Percentiles rank a stretch among this genome's conserved stretches.
Evolutionary conservation across 495 filamentous ascomycete genomes (phyloP).

Genomic region (Penicillium crystallinum): DNA sequence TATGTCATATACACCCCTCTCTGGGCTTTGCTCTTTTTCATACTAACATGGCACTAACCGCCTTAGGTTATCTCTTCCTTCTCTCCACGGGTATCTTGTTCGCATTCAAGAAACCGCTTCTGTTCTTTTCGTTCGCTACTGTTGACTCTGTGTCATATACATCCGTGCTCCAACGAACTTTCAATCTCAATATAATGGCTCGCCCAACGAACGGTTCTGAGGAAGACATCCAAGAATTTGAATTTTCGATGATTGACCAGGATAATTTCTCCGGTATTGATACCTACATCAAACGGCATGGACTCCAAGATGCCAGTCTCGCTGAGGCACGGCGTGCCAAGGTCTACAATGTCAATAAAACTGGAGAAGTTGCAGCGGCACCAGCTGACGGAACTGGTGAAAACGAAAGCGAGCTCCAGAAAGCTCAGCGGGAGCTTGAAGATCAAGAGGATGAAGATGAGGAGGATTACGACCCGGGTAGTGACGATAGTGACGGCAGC

Average conservation of each 20-base stretch:
- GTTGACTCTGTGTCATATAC: slow-evolving; percentile 85
- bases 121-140: slow-evolving; percentile 74
- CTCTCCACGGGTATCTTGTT: slow-evolving; percentile 81
- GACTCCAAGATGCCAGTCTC: slow-evolving; percentile 86
- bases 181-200: slow-evolving; percentile 79
- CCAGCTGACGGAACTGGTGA: slow-evolving; percentile 34
- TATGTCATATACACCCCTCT: slow-evolving; percentile 25
- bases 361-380: slow-evolving; percentile 39
- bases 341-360: slow-evolving; percentile 64
- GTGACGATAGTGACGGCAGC: slow-evolving; percentile 67
- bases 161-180: slow-evolving; percentile 83
- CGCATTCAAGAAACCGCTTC: slow-evolving; percentile 90
- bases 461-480: slow-evolving; percentile 84
- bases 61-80: slow-evolving; percentile 78
- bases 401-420: slow-evolving; percentile 56
- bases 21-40: background rate
- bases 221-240: slow-evolving; percentile 60
- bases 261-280: slow-evolving; percentile 82
- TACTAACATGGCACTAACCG: slow-evolving; percentile 2
- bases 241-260: slow-evolving; percentile 84
- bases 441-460: slow-evolving; percentile 74
- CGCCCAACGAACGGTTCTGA: slow-evolving; percentile 33
- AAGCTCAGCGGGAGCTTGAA: slow-evolving; percentile 62
- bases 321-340: slow-evolving; percentile 84
- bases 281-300: slow-evolving; percentile 71